A percentile compares a stretch with the other conserved stretches of the same genome.
Evolutionary conservation across 305 asterid genomes (phyloP).

Genomic region (Fraxinus velutina): DNA sequence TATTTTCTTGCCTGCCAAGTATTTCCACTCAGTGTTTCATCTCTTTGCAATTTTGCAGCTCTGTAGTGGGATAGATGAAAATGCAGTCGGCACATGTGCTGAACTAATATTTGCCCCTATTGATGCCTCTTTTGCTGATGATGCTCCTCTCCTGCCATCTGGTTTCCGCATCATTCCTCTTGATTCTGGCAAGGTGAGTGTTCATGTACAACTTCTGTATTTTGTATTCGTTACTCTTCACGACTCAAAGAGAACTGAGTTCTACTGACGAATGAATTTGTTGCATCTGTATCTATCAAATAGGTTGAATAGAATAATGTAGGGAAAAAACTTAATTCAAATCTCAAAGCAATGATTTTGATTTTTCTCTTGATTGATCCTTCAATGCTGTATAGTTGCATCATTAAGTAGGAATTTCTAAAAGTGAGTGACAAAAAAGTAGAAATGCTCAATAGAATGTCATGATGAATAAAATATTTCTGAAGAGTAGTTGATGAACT

Average conservation of each 20-base stretch:
- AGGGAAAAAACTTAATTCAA: not conserved
- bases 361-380: not conserved
- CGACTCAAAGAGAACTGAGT: not conserved
- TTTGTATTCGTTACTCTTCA: not conserved
- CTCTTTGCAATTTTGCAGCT: conserved; percentile 43
- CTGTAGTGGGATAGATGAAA: conserved; percentile 91
- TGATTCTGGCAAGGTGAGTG: conserved; percentile 69
- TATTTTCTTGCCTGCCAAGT: not conserved
- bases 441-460: not conserved
- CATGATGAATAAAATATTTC: not conserved
- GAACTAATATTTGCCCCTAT: conserved; percentile 97
- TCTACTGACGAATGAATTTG: not conserved
- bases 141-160: conserved; percentile 90
- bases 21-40: conserved; percentile 8
- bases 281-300: not conserved
- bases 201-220: not conserved
- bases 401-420: not conserved
- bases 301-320: not conserved
- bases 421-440: not conserved
- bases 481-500: not conserved
- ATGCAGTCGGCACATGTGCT: conserved; percentile 80
- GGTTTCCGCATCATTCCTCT: conserved; percentile 93
- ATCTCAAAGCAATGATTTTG: not conserved
- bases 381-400: not conserved
- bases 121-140: conserved; percentile 91